Evolutionary conservation across 768 basidiomycete species (phyloP).

Genomic region (Sistotremastrum suecicum): DNA sequence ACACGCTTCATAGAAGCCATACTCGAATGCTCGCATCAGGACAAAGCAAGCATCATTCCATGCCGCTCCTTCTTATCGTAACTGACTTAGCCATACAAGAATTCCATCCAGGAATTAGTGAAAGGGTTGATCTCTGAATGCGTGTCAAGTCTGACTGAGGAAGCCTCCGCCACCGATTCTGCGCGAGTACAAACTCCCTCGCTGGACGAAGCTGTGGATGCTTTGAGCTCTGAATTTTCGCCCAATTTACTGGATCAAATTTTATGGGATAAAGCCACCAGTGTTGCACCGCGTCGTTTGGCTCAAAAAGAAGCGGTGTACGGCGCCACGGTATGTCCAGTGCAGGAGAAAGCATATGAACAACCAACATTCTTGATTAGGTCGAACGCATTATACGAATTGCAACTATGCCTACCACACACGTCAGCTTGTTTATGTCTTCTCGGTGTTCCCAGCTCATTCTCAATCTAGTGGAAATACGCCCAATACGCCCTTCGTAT

Average conservation of each 20-base stretch:
- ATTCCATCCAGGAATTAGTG: constrained; percentile 64
- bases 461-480: constrained; percentile 57
- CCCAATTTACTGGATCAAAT: constrained; percentile 24
- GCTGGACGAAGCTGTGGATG: constrained; percentile 32
- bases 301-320: constrained; percentile 33
- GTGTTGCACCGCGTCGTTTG: constrained; percentile 28
- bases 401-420: constrained; percentile 48
- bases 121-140: constrained; percentile 49
- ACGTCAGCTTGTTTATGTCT: constrained; percentile 33
- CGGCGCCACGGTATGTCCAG: constrained; percentile 29
- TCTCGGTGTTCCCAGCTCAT: background rate
- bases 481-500: constrained; percentile 56
- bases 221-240: constrained; percentile 38
- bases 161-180: constrained; percentile 47
- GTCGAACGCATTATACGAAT: constrained; percentile 45
- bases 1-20: constrained; percentile 45
- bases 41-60: constrained; percentile 40
- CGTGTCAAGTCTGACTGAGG: constrained; percentile 44
- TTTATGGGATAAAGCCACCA: constrained; percentile 29
- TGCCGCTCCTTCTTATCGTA: background rate
- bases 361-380: constrained; percentile 20
- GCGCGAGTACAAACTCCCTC: constrained; percentile 36
- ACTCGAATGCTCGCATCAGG: constrained; percentile 70
- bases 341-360: background rate
- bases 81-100: constrained; percentile 23